phyloP scores from a whole-genome alignment of 345 rosid species.

The Aethionema arabicum region DNA sequence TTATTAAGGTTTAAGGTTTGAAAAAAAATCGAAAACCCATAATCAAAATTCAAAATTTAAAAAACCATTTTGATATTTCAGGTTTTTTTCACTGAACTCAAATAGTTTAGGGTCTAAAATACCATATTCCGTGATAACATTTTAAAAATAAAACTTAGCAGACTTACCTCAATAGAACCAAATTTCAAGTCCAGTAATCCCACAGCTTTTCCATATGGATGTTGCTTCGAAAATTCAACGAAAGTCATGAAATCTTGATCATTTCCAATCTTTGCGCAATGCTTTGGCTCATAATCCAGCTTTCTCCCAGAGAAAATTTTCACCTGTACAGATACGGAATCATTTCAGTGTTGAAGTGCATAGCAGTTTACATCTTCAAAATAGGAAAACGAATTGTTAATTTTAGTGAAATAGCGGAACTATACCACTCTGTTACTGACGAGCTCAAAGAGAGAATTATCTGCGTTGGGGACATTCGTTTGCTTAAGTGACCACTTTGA shows the following conservation, averaged over 20 bases:
- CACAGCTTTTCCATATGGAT: constrained; percentile 85
- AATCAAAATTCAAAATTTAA: too few species aligned
- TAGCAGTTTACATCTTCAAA: not conserved
- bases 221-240: constrained; percentile 63
- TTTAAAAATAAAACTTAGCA: constrained; percentile 5
- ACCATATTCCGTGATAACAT: too few species aligned
- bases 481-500: constrained; percentile 62
- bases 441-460: constrained; percentile 55
- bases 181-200: constrained; percentile 71
- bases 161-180: constrained; percentile 57
- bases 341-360: constrained; percentile 22
- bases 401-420: not conserved
- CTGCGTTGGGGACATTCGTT: constrained; percentile 35
- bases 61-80: too few species aligned
- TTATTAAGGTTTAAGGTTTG: too few species aligned
- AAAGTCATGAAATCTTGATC: constrained; percentile 69
- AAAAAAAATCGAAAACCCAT: too few species aligned
- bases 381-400: constrained; percentile 8
- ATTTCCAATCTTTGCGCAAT: constrained; percentile 42
- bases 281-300: constrained; percentile 67
- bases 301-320: constrained; percentile 60
- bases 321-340: constrained; percentile 51
- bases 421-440: constrained; percentile 64
- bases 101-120: too few species aligned
- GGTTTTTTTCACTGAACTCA: too few species aligned